Evolutionary conservation across 371 early-diverging fungal genomes (phyloP), one percentile per base, ranked within the genome.

Genomic region (Mucor lusitanicus): DNA sequence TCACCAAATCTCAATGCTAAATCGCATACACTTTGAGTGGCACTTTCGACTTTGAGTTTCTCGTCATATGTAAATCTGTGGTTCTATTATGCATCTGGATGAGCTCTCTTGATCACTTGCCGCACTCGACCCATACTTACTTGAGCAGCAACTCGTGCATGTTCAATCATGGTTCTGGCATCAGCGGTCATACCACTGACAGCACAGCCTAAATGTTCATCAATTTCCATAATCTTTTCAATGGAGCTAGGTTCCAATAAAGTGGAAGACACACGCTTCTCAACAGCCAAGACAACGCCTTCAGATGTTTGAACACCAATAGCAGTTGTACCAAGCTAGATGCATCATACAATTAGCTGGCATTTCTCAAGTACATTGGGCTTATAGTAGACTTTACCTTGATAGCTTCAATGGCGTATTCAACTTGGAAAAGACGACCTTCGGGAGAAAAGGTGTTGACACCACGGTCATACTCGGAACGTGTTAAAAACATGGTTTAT

Each of bases 371-470:
- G n/a, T 30, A 28, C 37, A 37, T 37, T 37, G 37, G 37, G 13
- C 11, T 37, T 7, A 13, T 6, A 37, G n/a, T n/a, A n/a, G 8
- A 46, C 7, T 54, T 15, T 81, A 95, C 97, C 91, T 99, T 98
- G 86, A 99, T 98, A 64, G 99, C 98, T 78, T 99, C 99, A 71
- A 98, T 94, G 64, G 99, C 99, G 77, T 99, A 99, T 85, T 99
- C 99, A 64, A 99, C 99, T 79, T 99, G 99, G 90, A 98, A 98
- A 63, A 98, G 87, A 70, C 99, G 95, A 61, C 99, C 99, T 82
- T 99, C 99, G 59, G 99, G 99, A 40, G 96, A 96, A 83, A 99
- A 99, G 50, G 99, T 99, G 83, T 97, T 98, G 69, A 98, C 99
- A 60, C 99, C 99, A 70, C 98, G 92, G 84, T 98, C 98, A 85